Evolutionary conservation across 2,329 filamentous ascomycete species (phyloP), one percentile per base, ranked within the genome.

Genomic region (Fusarium luffae): DNA sequence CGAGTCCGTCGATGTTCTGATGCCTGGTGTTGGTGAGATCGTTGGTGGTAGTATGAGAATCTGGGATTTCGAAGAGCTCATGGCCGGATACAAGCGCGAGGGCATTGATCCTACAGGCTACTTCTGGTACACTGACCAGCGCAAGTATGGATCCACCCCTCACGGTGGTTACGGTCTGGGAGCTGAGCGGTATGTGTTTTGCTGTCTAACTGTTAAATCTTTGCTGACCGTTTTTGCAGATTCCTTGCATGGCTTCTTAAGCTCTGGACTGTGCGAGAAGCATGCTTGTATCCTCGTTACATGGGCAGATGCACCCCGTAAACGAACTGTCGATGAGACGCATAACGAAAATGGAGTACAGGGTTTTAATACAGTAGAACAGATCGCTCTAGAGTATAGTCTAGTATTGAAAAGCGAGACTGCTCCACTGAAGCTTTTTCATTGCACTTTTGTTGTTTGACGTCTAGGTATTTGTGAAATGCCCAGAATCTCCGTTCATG

Each of bases 51-150:
- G 90, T 74, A 98, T 99, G 95, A 94, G 96, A 80, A 97, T 98
- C 88, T 90, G 94, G 78, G 90, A 93, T 78, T 93, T 93, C 78
- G 92, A 97, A 16, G 94, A 97, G 85, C 84, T 98, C 72, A 90
- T 98, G 85, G 90, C 86, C 25, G 96, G 93, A 2, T 99, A 97
- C 80, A 89, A 93, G 81, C 89, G 91, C 68, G 92, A 98, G 82
- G 91, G 91, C 42, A 97, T 98, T 79, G 89, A 93, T 75, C 89
- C 94, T 21, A 88, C 88, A 74, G 90, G 91, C 47, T 98, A 98
- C 84, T 98, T 97, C 86, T 99, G 96, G 96, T 99, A 98, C 84
- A 97, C 94, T 32, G 96, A 98, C 83, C 94, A 97, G 88, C 87
- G 94, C 79, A 97, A 96, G 93, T 75, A 98, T 78, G 96, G 96